Percentiles rank a stretch among this genome's conserved stretches.
phyloP scores from a whole-genome alignment of 1,139 yeast species.

The Arxiozyma heterogenica region DNA sequence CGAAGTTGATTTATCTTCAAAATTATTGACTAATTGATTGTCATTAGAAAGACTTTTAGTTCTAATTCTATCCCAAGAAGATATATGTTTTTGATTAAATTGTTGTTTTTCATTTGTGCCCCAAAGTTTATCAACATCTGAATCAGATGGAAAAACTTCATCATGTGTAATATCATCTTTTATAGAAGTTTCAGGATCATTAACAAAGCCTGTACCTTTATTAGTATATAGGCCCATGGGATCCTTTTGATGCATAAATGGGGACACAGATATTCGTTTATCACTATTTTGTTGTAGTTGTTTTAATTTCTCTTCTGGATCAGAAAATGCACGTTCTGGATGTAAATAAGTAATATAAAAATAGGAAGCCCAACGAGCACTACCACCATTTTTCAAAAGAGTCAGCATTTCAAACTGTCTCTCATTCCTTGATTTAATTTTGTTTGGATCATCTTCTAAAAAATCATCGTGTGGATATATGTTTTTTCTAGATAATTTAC shows the following conservation, averaged over 20 bases:
- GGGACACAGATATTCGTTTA: slow-evolving; percentile 4
- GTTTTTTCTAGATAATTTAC: slow-evolving; percentile 6
- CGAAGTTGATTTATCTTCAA: slow-evolving; percentile 7
- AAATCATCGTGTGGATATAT: slow-evolving; percentile 13
- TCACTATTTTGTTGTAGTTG: slow-evolving; percentile 21
- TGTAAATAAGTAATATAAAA: slow-evolving; percentile 32
- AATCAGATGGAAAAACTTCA: background rate
- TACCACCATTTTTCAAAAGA: slow-evolving; percentile 28
- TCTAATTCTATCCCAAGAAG: slow-evolving; percentile 25
- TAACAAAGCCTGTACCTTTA: background rate
- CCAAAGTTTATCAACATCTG: background rate
- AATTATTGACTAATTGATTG: slow-evolving; percentile 2
- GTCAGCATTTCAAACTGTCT: slow-evolving; percentile 32
- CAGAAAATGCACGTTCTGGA: slow-evolving; percentile 33
- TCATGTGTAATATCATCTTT: background rate
- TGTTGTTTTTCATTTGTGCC: background rate
- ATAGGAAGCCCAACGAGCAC: slow-evolving; percentile 34
- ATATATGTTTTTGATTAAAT: background rate
- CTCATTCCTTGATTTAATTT: slow-evolving; percentile 12
- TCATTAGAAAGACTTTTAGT: background rate
- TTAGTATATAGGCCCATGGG: slow-evolving; percentile 32
- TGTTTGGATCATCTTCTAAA: background rate
- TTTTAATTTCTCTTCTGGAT: slow-evolving; percentile 29
- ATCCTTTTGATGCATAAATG: slow-evolving; percentile 30
- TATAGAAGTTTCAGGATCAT: background rate